These are phyloP conservation scores for Annona squamosa DNA, from an alignment of 164 flowering plant species.

Conservation along the genomic window DNA sequence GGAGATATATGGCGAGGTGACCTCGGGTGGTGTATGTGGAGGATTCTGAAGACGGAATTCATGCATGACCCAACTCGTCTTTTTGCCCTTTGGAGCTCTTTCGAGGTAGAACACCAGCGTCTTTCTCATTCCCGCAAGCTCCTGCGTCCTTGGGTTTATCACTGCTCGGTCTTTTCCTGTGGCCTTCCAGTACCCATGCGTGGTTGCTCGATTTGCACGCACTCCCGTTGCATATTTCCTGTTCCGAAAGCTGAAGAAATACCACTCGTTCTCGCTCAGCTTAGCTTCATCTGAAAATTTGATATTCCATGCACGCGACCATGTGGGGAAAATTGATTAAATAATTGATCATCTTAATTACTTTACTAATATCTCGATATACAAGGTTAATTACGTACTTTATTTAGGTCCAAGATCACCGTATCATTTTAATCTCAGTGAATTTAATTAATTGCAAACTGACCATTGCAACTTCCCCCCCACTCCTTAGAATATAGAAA, in stretches of 20 bases:
- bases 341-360: too few relatives aligned
- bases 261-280: constrained; percentile 73
- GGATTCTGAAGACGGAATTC: constrained; percentile 76
- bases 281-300: constrained; percentile 52
- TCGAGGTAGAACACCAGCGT: constrained; percentile 69
- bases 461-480: too few relatives aligned
- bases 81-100: constrained; percentile 75
- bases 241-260: constrained; percentile 87
- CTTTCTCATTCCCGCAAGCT: constrained; percentile 69
- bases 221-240: constrained; percentile 72
- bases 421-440: too few relatives aligned
- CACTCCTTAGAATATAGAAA: too few relatives aligned
- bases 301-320: background rate
- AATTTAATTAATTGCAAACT: too few relatives aligned
- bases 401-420: too few relatives aligned
- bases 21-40: constrained; percentile 65
- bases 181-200: constrained; percentile 78
- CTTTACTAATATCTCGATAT: too few relatives aligned
- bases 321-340: too few relatives aligned
- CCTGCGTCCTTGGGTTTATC: constrained; percentile 34
- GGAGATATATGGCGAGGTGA: constrained; percentile 3
- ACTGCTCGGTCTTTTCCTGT: constrained; percentile 76
- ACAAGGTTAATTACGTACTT: too few relatives aligned
- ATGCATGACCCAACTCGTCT: constrained; percentile 90
- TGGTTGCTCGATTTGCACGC: constrained; percentile 68